Evolutionary conservation across 495 filamentous ascomycete genomes (phyloP).

Genomic region (Coniosporium apollinis): DNA sequence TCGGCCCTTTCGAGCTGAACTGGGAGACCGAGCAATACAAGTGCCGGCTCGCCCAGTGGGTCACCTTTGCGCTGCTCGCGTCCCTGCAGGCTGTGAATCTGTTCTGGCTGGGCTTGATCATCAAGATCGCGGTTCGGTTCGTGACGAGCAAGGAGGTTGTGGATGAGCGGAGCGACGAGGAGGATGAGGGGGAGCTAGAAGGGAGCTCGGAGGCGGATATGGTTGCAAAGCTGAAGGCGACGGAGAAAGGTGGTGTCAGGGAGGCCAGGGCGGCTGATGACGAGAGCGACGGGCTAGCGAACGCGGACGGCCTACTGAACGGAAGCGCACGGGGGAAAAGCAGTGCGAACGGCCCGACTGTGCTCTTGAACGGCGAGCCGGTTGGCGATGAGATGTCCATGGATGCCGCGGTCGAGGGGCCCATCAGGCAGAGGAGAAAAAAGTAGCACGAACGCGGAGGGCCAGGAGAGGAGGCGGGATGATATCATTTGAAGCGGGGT

Average conservation of each 20-base stretch:
- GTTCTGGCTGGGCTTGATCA: slow-evolving; percentile 24
- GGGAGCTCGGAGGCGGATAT: neutral
- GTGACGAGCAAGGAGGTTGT: slow-evolving; percentile 10
- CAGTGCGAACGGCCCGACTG: slow-evolving; percentile 1
- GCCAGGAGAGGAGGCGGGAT: too few relatives aligned
- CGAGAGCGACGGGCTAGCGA: slow-evolving; percentile 3
- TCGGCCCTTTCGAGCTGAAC: slow-evolving; percentile 50
- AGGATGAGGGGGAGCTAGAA: slow-evolving; percentile 16
- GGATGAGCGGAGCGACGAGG: slow-evolving; percentile 25
- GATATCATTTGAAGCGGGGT: too few relatives aligned
- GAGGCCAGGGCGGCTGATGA: neutral
- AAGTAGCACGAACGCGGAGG: too few relatives aligned
- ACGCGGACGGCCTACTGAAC: neutral
- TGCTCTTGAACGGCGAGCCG: slow-evolving; percentile 7
- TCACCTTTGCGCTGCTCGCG: slow-evolving; percentile 22
- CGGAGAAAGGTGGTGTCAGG: neutral
- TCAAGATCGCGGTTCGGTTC: slow-evolving; percentile 18
- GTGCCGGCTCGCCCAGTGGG: slow-evolving; percentile 22
- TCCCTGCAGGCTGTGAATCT: slow-evolving; percentile 23
- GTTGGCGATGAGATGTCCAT: slow-evolving; percentile 2
- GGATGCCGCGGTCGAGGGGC: too few relatives aligned
- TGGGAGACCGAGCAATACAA: slow-evolving; percentile 28
- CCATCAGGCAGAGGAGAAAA: too few relatives aligned
- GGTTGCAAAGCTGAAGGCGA: neutral
- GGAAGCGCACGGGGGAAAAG: neutral